phyloP scores from a whole-genome alignment of 2,329 filamentous ascomycete species.

The Dothideomycetidae sp. region DNA sequence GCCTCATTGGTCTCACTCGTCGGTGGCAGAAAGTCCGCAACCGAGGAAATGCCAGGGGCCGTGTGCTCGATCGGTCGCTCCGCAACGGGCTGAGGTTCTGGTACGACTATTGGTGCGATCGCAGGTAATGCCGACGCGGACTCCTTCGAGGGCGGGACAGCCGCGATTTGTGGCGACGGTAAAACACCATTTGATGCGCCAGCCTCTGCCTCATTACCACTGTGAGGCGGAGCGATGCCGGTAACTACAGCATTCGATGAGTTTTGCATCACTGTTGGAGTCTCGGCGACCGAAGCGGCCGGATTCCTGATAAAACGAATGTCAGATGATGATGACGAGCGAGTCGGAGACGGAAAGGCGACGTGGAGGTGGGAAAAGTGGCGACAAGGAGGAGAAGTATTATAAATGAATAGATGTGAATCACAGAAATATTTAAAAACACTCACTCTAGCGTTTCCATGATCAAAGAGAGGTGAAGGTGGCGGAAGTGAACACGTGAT shows the following conservation, averaged over 20 bases:
- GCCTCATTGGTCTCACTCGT: slow-evolving; percentile 28
- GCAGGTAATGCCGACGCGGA: too few relatives aligned
- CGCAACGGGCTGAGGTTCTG: slow-evolving; percentile 8
- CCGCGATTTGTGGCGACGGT: not conserved
- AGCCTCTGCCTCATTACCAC: too few relatives aligned
- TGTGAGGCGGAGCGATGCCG: too few relatives aligned
- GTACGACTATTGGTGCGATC: too few relatives aligned
- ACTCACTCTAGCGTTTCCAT: slow-evolving; percentile 4
- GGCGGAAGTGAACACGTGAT: not conserved
- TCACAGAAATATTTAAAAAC: not conserved
- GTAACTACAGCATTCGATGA: too few relatives aligned
- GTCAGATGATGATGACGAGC: too few relatives aligned
- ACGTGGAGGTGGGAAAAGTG: slow-evolving; percentile 6
- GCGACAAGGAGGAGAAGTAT: slow-evolving; percentile 10
- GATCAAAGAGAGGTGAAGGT: not conserved
- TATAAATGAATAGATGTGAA: not conserved
- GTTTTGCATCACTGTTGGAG: too few relatives aligned
- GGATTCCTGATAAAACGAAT: too few relatives aligned
- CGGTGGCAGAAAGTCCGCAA: slow-evolving; percentile 30
- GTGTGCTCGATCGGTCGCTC: slow-evolving; percentile 27
- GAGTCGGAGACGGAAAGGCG: too few relatives aligned
- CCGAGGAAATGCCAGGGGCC: slow-evolving; percentile 30
- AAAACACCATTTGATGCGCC: slow-evolving; percentile 5
- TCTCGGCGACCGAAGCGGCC: too few relatives aligned
- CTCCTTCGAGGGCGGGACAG: too few relatives aligned